phyloP scores from a whole-genome alignment of 2,329 filamentous ascomycete genomes.

The Microcera coccophila region DNA sequence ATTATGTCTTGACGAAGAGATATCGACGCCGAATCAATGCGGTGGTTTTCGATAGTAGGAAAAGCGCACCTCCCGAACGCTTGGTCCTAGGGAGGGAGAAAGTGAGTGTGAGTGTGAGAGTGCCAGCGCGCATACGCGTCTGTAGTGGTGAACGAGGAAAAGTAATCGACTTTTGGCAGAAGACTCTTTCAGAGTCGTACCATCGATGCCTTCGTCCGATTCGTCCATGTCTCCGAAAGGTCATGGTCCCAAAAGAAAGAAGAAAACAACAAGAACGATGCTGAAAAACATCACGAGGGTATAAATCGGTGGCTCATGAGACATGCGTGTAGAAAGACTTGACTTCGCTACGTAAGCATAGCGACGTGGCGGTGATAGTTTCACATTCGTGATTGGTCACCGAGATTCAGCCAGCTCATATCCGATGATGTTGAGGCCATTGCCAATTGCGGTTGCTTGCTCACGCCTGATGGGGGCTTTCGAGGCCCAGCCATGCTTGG shows the following conservation, averaged over 20 bases:
- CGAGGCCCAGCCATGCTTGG: slow-evolving; percentile 32
- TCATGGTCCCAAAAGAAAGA: slow-evolving; percentile 1
- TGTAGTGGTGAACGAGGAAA: slow-evolving; percentile 7
- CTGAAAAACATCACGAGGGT: slow-evolving; percentile 13
- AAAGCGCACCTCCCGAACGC: slow-evolving; percentile 14
- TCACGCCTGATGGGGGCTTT: slow-evolving; percentile 36
- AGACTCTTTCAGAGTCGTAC: slow-evolving; percentile 3
- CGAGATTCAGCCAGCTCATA: slow-evolving; percentile 79
- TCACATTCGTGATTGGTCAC: slow-evolving; percentile 38
- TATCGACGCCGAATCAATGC: slow-evolving; percentile 29
- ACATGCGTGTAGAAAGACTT: slow-evolving; percentile 6
- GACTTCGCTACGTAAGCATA: slow-evolving; percentile 15
- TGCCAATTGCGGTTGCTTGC: slow-evolving; percentile 48
- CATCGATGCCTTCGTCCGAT: slow-evolving; percentile 6
- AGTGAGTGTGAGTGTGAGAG: slow-evolving; percentile 16
- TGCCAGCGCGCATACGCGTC: slow-evolving; percentile 5
- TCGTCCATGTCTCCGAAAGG: slow-evolving; percentile 3
- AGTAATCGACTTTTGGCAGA: slow-evolving; percentile 10
- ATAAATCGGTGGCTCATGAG: slow-evolving; percentile 18
- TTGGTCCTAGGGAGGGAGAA: slow-evolving; percentile 12
- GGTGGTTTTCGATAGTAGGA: slow-evolving; percentile 19
- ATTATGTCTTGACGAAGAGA: slow-evolving; percentile 31
- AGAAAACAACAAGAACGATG: no score
- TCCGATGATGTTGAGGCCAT: slow-evolving; percentile 55
- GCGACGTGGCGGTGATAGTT: slow-evolving; percentile 15